Evolutionary conservation across 2,329 filamentous ascomycete genomes (phyloP).

Genomic region (Pseudohalonectria lignicola): DNA sequence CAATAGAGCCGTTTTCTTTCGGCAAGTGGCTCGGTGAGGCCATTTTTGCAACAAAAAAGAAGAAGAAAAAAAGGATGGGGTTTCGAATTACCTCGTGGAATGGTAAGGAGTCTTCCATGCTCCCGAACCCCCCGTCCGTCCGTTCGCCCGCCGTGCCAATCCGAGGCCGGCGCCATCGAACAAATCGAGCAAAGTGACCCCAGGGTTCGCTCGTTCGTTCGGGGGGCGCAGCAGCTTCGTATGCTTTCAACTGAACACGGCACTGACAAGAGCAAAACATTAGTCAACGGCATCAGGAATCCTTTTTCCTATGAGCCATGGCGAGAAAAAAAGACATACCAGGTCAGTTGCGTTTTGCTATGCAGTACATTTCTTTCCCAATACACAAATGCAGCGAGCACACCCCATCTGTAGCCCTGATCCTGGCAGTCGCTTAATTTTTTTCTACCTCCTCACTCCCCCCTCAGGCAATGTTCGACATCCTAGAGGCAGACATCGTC

Average conservation of each 20-base stretch:
- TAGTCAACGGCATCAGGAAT: constrained; percentile 76
- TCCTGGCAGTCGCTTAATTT: no score
- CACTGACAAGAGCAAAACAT: constrained; percentile 1
- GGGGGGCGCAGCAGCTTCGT: no score
- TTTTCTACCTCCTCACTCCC: constrained; percentile 2
- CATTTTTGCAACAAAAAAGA: no score
- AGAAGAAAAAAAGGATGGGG: no score
- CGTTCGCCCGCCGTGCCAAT: not conserved
- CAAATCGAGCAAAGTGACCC: no score
- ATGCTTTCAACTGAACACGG: not conserved
- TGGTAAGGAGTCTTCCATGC: constrained; percentile 35
- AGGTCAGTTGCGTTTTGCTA: constrained; percentile 31
- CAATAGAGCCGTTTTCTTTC: no score
- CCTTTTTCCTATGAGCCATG: constrained; percentile 80
- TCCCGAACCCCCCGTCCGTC: not conserved
- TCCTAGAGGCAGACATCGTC: constrained; percentile 83
- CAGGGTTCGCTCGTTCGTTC: no score
- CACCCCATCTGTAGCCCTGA: no score
- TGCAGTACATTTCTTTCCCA: no score
- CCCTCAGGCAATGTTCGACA: constrained; percentile 78
- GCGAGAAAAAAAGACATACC: constrained; percentile 58
- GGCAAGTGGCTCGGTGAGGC: no score
- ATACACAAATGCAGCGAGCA: constrained; percentile 1
- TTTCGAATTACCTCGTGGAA: constrained; percentile 83
- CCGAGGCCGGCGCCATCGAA: constrained; percentile 8